Conservation (phyloP, 805 yeast genomes). For the Saturnispora quitensis region DNA sequence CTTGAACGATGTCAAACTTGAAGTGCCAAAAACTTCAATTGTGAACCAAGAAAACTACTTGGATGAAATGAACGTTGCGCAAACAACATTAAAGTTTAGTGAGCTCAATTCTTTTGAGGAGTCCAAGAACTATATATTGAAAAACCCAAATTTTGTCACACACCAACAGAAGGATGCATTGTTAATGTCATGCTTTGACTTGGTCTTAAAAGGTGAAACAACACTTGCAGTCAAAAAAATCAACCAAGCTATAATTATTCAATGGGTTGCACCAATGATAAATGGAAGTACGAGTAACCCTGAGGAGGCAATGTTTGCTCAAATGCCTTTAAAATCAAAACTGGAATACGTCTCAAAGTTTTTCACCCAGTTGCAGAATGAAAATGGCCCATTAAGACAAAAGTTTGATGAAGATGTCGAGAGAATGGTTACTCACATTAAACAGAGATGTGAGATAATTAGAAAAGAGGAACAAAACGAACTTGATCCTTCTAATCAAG, state of each 20-base stretch:
- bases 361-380: slow-evolving; percentile 50
- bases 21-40: slow-evolving; percentile 22
- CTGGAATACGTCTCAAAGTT: slow-evolving; percentile 30
- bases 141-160: slow-evolving; percentile 60
- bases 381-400: slow-evolving; percentile 49
- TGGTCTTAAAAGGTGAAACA: slow-evolving; percentile 55
- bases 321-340: slow-evolving; percentile 12
- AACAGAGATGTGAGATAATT: slow-evolving; percentile 62
- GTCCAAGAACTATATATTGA: slow-evolving; percentile 43
- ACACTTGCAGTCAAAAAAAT: slow-evolving; percentile 29
- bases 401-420: slow-evolving; percentile 70
- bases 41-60: slow-evolving; percentile 18
- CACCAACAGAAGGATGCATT: slow-evolving; percentile 87
- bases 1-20: not conserved
- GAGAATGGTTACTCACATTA: slow-evolving; percentile 67
- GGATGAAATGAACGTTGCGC: slow-evolving; percentile 46
- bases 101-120: slow-evolving; percentile 39
- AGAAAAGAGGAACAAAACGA: slow-evolving; percentile 36
- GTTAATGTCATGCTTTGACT: slow-evolving; percentile 86
- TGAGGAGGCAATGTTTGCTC: slow-evolving; percentile 6
- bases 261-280: slow-evolving; percentile 9
- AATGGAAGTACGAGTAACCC: slow-evolving; percentile 1
- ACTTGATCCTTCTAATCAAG: slow-evolving; percentile 12
- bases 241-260: slow-evolving; percentile 6
- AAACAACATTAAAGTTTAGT: slow-evolving; percentile 60